Conservation (phyloP, 208 protist species). For the Trypanosoma platydactyli region DNA sequence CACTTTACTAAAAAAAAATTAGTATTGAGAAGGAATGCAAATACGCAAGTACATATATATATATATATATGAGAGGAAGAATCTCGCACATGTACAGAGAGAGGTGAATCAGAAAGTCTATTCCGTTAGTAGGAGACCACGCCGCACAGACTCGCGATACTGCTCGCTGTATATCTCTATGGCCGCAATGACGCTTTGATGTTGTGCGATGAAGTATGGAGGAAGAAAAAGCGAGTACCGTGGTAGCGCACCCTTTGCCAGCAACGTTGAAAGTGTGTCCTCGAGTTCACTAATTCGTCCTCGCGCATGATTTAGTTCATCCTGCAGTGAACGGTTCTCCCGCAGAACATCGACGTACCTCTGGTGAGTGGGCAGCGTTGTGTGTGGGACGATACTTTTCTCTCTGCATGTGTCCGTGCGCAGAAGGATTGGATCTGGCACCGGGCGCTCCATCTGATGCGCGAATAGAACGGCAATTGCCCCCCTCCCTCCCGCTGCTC, state of each 20-base stretch:
- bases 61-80: slow-evolving; percentile 5
- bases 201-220: slow-evolving; percentile 17
- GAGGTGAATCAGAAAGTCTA: slow-evolving; percentile 10
- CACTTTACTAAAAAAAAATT: too few species aligned
- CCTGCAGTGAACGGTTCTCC: slow-evolving; percentile 3
- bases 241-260: slow-evolving; percentile 7
- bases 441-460: slow-evolving; percentile 4
- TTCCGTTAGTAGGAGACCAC: slow-evolving; percentile 2
- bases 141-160: slow-evolving; percentile 11
- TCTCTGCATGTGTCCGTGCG: neutral
- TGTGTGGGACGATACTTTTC: neutral
- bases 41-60: slow-evolving; percentile 7
- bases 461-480: neutral
- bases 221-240: slow-evolving; percentile 8
- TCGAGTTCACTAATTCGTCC: slow-evolving; percentile 8
- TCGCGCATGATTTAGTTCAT: neutral
- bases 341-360: neutral
- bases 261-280: slow-evolving; percentile 2
- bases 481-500: neutral
- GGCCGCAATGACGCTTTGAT: slow-evolving; percentile 6
- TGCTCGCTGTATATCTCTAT: slow-evolving; percentile 20
- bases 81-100: slow-evolving; percentile 15
- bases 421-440: slow-evolving; percentile 12
- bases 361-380: neutral
- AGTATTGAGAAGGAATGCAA: too few species aligned